Conservation (phyloP, 2,329 filamentous ascomycete species). For the Phialophora chinensis region DNA sequence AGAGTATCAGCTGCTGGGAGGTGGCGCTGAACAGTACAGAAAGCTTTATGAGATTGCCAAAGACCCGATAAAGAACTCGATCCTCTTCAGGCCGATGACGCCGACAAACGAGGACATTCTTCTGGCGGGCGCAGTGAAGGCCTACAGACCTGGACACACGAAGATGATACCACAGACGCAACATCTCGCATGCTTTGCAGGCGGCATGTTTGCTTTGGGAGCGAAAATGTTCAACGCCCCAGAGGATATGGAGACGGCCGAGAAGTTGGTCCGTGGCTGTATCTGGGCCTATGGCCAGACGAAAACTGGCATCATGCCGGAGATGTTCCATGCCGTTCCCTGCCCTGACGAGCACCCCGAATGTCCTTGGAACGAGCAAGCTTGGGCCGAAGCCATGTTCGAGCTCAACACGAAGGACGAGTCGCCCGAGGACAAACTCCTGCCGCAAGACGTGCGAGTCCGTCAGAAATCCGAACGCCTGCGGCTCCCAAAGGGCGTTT, state of each 20-base stretch:
- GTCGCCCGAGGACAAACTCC: slow-evolving; percentile 33
- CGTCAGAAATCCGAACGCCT: slow-evolving; percentile 45
- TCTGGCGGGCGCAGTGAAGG: slow-evolving; percentile 55
- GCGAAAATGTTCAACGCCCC: slow-evolving; percentile 64
- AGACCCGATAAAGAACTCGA: slow-evolving; percentile 70
- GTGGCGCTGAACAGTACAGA: slow-evolving; percentile 25
- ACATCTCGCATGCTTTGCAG: slow-evolving; percentile 73
- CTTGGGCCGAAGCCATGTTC: slow-evolving; percentile 43
- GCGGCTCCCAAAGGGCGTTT: slow-evolving; percentile 46
- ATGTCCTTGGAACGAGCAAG: slow-evolving; percentile 50
- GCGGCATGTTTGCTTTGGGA: slow-evolving; percentile 73
- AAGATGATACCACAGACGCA: slow-evolving; percentile 50
- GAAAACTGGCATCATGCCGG: slow-evolving; percentile 66
- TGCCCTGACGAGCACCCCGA: slow-evolving; percentile 44
- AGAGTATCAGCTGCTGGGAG: slow-evolving; percentile 41
- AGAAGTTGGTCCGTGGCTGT: slow-evolving; percentile 66
- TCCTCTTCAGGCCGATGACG: slow-evolving; percentile 78
- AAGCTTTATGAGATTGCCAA: slow-evolving; percentile 67
- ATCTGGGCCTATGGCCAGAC: slow-evolving; percentile 66
- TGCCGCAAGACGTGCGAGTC: slow-evolving; percentile 15
- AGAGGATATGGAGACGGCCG: slow-evolving; percentile 62
- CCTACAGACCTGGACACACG: slow-evolving; percentile 55
- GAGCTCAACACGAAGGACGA: slow-evolving; percentile 33
- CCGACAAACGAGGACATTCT: slow-evolving; percentile 53
- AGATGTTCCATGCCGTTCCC: slow-evolving; percentile 58